Base-by-base conservation (phyloP, 345 rosid species). In the Bretschneidera sinensis region DNA sequence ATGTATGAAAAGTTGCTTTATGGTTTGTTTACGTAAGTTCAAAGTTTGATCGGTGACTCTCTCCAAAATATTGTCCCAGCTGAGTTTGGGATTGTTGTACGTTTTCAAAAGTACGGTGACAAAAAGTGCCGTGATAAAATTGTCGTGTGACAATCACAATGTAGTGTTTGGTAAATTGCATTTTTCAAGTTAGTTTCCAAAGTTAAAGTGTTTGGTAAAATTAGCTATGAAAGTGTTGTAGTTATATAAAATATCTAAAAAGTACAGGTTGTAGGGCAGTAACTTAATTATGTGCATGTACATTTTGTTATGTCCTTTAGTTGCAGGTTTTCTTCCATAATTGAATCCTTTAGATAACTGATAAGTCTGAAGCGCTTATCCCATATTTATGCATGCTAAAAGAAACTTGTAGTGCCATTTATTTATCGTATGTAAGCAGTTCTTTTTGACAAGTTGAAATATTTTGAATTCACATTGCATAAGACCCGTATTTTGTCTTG, bases 271-370 rank as follows among this genome's bases (percentile, higher is more conserved):
- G 61, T n/a, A n/a, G 16, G 45, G 16, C 10, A 13, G 9, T 28
- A 39, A 39, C 11, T 39, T 14, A 14, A 39, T 39, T 17, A 35
- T 39, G 17, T 47, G 19, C 1, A 16, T 55, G 55, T 13, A 39
- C 33, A 25, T 28, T 17, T 16, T 17, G 49, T 24, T 9, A 19
- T 14, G 57, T 57, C 1, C 15, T 15, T n/a, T 20, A 2, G 33
- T 54, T 48, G 28, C 60, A 57, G 51, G 21, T 43, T 49, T 67
- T n/a, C 60, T 60, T 11, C n/a, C n/a, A n/a, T 61, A 54, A 28
- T 50, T 59, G 50, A 59, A 24, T 59, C 52, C 65, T 19, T 51
- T 51, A 11, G 21, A 21, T 17, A 17, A 21, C 0, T 49, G 17
- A 21, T 53, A 9, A 11, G 0, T 10, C 18, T 24, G 21, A 43